phyloP scores from a whole-genome alignment of 495 filamentous ascomycete genomes.

The Aspergillus nidulans region DNA sequence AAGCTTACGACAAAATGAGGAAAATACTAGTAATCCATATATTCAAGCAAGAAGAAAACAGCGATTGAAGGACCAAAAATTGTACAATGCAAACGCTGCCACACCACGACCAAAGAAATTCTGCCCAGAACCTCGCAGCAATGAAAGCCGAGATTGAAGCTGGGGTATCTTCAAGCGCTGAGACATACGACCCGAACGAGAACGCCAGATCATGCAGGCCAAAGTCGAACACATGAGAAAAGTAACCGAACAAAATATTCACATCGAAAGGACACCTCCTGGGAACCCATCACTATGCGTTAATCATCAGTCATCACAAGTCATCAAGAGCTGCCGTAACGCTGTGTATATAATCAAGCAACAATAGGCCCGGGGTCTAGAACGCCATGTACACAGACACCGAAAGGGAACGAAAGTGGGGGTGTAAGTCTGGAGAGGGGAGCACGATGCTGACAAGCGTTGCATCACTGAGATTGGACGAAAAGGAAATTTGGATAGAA shows the following conservation, averaged over 20 bases:
- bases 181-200: slow-evolving; percentile 19
- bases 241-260: slow-evolving; percentile 20
- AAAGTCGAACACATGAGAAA: slow-evolving; percentile 18
- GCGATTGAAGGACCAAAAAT: neutral
- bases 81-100: slow-evolving; percentile 20
- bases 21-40: neutral
- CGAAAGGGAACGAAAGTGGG: slow-evolving; percentile 2
- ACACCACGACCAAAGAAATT: slow-evolving; percentile 27
- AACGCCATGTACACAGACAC: slow-evolving; percentile 16
- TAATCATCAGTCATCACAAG: slow-evolving; percentile 41
- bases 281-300: slow-evolving; percentile 29
- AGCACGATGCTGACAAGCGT: neutral
- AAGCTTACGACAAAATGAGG: neutral
- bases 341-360: slow-evolving; percentile 14
- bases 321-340: slow-evolving; percentile 30
- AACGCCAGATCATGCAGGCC: slow-evolving; percentile 37
- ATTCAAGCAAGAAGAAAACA: neutral
- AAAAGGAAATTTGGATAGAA: neutral
- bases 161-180: slow-evolving; percentile 41
- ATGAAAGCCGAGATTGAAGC: slow-evolving; percentile 34
- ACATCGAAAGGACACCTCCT: slow-evolving; percentile 19
- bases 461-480: slow-evolving; percentile 2
- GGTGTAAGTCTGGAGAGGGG: neutral
- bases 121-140: slow-evolving; percentile 34
- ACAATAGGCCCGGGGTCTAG: slow-evolving; percentile 20